Percentiles rank a stretch among this genome's conserved stretches.
phyloP scores from a whole-genome alignment of 192 early-diverging fungal species.

The Umbelopsis ramanniana region DNA sequence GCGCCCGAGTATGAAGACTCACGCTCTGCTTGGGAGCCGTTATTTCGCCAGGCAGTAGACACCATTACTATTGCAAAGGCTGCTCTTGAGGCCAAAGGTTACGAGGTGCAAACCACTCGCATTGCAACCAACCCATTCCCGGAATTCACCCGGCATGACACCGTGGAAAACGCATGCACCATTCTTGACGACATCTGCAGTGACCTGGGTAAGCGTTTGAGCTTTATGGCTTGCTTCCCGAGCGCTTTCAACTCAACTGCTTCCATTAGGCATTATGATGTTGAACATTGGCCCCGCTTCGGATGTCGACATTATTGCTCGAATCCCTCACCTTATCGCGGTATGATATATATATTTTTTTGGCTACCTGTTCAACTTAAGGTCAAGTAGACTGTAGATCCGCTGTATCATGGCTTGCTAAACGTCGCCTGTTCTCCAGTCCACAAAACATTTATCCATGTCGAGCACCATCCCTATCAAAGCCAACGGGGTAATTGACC shows the following conservation, averaged over 20 bases:
- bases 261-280: constrained; percentile 13
- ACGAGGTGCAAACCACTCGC: constrained; percentile 26
- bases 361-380: not conserved
- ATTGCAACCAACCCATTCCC: constrained; percentile 27
- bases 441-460: constrained; percentile 8
- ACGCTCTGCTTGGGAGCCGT: constrained; percentile 5
- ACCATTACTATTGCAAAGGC: not conserved
- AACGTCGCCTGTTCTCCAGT: not conserved
- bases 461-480: constrained; percentile 14
- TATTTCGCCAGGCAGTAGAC: not conserved
- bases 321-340: constrained; percentile 2
- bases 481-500: constrained; percentile 8
- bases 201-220: not conserved
- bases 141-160: constrained; percentile 19
- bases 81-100: not conserved
- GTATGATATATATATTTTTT: not conserved
- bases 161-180: not conserved
- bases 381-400: not conserved
- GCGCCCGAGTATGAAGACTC: not conserved
- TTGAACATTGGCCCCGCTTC: constrained; percentile 19
- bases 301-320: not conserved
- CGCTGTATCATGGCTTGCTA: not conserved
- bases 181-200: constrained; percentile 22
- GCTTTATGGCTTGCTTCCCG: not conserved
- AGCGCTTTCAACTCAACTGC: not conserved